Conservation (phyloP, 2,329 filamentous ascomycete genomes). For the Dichotomopilus funicola region DNA sequence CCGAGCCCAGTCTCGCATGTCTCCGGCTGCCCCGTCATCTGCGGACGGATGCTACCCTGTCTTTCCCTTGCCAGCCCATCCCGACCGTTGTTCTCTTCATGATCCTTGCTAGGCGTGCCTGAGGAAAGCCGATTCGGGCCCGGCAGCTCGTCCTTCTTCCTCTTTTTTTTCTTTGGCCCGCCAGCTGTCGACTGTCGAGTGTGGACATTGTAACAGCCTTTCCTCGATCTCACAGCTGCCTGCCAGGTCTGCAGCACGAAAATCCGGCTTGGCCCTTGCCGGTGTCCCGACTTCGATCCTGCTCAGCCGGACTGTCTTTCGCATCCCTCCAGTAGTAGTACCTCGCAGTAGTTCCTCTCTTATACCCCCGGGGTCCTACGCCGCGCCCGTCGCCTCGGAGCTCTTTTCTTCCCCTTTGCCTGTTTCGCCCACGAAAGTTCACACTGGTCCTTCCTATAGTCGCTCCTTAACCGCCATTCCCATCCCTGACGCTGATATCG, state of each 20-base stretch:
- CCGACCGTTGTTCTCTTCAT: constrained; percentile 27
- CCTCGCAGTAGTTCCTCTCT: constrained; percentile 38
- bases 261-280: constrained; percentile 46
- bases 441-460: constrained; percentile 38
- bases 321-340: neutral
- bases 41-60: constrained; percentile 35
- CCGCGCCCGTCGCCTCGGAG: constrained; percentile 39
- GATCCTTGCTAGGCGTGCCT: constrained; percentile 32
- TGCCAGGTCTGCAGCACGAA: constrained; percentile 40
- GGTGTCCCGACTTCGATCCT: constrained; percentile 43
- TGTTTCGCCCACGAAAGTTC: constrained; percentile 37
- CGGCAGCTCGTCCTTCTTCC: constrained; percentile 31
- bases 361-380: constrained; percentile 47
- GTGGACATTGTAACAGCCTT: neutral
- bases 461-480: constrained; percentile 43
- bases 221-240: constrained; percentile 29
- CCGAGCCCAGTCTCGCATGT: constrained; percentile 24
- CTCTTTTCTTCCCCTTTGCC: constrained; percentile 38
- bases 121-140: constrained; percentile 31
- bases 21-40: constrained; percentile 33
- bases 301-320: constrained; percentile 27
- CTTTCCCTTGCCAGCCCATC: constrained; percentile 17
- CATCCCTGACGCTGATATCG: constrained; percentile 33
- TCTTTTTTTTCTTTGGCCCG: constrained; percentile 27
- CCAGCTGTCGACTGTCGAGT: constrained; percentile 9